Conservation (phyloP, 257 asterid species). For the Hygrophila difformis region DNA sequence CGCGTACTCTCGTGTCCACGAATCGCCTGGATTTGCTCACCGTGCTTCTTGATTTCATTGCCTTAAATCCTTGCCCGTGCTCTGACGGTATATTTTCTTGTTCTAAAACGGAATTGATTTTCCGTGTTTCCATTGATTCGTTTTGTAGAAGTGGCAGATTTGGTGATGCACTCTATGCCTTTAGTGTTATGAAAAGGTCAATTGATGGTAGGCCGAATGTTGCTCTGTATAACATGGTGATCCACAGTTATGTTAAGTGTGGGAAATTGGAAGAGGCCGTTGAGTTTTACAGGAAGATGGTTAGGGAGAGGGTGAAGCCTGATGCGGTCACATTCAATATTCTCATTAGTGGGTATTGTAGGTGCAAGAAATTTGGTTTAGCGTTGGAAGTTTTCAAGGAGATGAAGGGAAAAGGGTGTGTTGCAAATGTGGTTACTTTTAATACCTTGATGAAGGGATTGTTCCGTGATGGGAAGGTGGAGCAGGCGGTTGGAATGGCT, state of each 20-base stretch:
- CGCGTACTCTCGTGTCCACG: too few species aligned
- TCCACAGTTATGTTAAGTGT: constrained; percentile 65
- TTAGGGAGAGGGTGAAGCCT: constrained; percentile 58
- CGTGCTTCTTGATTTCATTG: too few species aligned
- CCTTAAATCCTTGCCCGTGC: too few species aligned
- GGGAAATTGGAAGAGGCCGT: constrained; percentile 40
- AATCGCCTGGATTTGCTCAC: too few species aligned
- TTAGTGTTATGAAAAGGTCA: constrained; percentile 59
- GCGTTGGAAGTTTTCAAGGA: constrained; percentile 71
- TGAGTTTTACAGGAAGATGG: constrained; percentile 50
- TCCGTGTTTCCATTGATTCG: too few species aligned
- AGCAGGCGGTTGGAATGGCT: constrained; percentile 72
- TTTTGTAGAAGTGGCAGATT: too few species aligned
- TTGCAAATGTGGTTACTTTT: constrained; percentile 83
- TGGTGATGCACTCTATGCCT: too few species aligned
- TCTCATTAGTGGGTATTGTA: constrained; percentile 71
- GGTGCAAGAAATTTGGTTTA: constrained; percentile 32
- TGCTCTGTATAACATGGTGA: constrained; percentile 55
- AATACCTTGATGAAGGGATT: constrained; percentile 80
- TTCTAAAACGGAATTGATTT: too few species aligned
- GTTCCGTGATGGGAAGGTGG: constrained; percentile 59
- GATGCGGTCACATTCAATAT: constrained; percentile 70
- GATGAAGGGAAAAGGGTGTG: constrained; percentile 79
- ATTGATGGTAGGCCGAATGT: constrained; percentile 73
- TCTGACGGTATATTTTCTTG: too few species aligned